A percentile compares a stretch with the other conserved stretches of the same genome.
phyloP scores from a whole-genome alignment of 1,284 basidiomycete species.

The Trichosporon asahii region DNA sequence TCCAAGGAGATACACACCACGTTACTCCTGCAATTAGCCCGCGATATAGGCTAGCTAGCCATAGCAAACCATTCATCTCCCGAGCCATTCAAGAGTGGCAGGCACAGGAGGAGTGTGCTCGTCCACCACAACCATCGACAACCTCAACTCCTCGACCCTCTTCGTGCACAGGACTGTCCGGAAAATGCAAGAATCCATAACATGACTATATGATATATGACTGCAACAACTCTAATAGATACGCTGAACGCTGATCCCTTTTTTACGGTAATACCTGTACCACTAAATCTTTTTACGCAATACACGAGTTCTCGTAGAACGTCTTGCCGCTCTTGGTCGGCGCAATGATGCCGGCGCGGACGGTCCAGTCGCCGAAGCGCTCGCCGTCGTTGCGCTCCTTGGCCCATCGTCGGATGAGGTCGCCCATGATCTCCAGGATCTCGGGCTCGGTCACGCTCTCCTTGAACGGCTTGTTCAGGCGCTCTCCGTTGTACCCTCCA shows the following conservation, averaged over 20 bases:
- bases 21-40: no score
- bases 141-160: no score
- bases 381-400: conserved; percentile 85
- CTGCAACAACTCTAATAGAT: conserved; percentile 8
- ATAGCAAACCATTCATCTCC: not conserved
- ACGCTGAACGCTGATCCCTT: not conserved
- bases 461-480: conserved; percentile 73
- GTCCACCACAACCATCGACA: no score
- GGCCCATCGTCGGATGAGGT: conserved; percentile 93
- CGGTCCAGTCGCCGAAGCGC: conserved; percentile 92
- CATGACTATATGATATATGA: conserved; percentile 11
- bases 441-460: conserved; percentile 92
- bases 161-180: no score
- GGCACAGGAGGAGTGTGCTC: no score
- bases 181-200: conserved; percentile 9
- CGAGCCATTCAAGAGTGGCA: no score
- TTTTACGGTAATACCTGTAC: not conserved
- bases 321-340: conserved; percentile 70
- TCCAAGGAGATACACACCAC: no score
- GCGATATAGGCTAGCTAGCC: not conserved
- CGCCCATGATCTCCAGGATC: conserved; percentile 80
- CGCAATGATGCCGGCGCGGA: conserved; percentile 78
- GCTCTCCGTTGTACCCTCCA: conserved; percentile 87
- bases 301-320: conserved; percentile 67
- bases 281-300: conserved; percentile 20